A percentile compares a stretch with the other conserved stretches of the same genome.
These are phyloP conservation scores for Starmerella sp. DNA, from an alignment of 805 yeast species.

Conservation along the genomic window DNA sequence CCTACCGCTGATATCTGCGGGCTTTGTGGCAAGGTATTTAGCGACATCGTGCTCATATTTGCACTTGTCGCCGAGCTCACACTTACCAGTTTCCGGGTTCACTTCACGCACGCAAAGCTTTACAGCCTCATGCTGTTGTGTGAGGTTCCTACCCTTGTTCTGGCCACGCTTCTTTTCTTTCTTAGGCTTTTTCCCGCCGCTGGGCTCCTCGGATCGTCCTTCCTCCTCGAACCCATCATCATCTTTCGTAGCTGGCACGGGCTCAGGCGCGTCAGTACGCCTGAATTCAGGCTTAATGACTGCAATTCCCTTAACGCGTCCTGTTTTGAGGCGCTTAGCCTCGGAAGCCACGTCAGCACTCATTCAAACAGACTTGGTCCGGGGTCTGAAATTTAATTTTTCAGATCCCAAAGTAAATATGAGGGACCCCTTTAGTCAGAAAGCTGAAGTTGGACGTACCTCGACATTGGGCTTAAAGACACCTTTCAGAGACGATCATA, in stretches of 20 bases:
- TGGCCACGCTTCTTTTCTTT: slow-evolving; percentile 23
- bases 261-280: neutral
- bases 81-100: slow-evolving; percentile 16
- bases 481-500: too few species aligned
- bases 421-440: neutral
- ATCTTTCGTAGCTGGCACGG: neutral
- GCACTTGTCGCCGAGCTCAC: slow-evolving; percentile 61
- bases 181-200: slow-evolving; percentile 9
- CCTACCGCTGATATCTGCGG: slow-evolving; percentile 55
- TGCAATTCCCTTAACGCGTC: slow-evolving; percentile 24
- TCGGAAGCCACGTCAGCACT: slow-evolving; percentile 6
- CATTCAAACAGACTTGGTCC: neutral
- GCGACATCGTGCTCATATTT: slow-evolving; percentile 65
- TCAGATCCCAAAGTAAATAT: neutral
- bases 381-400: neutral
- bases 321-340: slow-evolving; percentile 18
- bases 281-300: slow-evolving; percentile 22
- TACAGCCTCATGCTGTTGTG: slow-evolving; percentile 20
- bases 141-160: slow-evolving; percentile 22
- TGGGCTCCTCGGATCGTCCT: slow-evolving; percentile 15
- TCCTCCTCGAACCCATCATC: slow-evolving; percentile 21
- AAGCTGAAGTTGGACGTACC: neutral
- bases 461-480: too few species aligned
- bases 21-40: slow-evolving; percentile 53
- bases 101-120: slow-evolving; percentile 20